Evolutionary conservation across 192 early-diverging fungal genomes (phyloP).

Genomic region (Ambispora gerdemannii): DNA sequence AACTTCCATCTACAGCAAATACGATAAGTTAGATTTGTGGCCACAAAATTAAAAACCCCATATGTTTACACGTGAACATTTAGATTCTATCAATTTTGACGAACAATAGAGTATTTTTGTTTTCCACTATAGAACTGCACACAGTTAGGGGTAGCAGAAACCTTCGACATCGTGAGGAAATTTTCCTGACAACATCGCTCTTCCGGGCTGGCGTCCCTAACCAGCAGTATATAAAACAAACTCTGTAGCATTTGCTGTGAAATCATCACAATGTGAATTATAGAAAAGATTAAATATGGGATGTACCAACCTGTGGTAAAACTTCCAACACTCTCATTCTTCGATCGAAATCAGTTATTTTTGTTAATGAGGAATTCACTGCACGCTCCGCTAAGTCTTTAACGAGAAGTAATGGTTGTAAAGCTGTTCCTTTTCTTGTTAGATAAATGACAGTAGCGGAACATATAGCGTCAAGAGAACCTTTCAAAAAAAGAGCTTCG

Average conservation of each 20-base stretch:
- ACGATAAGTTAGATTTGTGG: slow-evolving; percentile 23
- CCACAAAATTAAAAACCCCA: slow-evolving; percentile 3
- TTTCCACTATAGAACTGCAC: slow-evolving; percentile 13
- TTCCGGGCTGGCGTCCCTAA: slow-evolving; percentile 5
- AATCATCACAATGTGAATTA: not conserved
- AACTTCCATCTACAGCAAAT: slow-evolving; percentile 29
- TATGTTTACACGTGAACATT: slow-evolving; percentile 3
- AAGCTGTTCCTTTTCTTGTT: not conserved
- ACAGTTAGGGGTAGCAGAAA: slow-evolving; percentile 25
- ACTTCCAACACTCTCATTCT: slow-evolving; percentile 13
- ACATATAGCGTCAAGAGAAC: slow-evolving; percentile 14
- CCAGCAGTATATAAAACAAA: no score
- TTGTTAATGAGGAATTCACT: not conserved
- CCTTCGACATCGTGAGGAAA: slow-evolving; percentile 26
- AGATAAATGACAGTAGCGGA: slow-evolving; percentile 7
- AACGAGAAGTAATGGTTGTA: not conserved
- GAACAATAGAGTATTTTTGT: slow-evolving; percentile 19
- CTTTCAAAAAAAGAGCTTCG: slow-evolving; percentile 14
- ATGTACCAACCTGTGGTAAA: slow-evolving; percentile 13
- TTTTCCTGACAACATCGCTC: slow-evolving; percentile 16
- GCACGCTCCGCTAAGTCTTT: slow-evolving; percentile 14
- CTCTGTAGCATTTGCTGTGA: slow-evolving; percentile 18
- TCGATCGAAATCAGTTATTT: slow-evolving; percentile 12
- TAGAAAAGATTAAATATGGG: not conserved
- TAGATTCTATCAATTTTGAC: slow-evolving; percentile 27